These are phyloP conservation scores for Leccinum sublutescens DNA, from an alignment of 768 basidiomycete species.

Conservation along the genomic window DNA sequence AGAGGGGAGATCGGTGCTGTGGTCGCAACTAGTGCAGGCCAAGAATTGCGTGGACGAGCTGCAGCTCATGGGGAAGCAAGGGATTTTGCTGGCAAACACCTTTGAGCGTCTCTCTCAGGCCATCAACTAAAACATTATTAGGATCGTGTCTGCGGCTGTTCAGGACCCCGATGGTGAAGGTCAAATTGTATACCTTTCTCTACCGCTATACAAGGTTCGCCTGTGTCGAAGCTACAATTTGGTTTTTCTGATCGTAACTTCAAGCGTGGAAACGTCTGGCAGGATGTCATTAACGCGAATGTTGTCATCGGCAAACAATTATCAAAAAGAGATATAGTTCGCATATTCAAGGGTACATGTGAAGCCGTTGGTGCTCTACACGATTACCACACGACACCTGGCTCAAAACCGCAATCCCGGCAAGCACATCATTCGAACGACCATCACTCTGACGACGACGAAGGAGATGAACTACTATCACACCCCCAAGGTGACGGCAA, in stretches of 20 bases:
- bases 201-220: constrained; percentile 84
- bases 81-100: too few relatives aligned
- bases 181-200: constrained; percentile 93
- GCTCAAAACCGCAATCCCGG: constrained; percentile 23
- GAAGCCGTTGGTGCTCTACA: constrained; percentile 95
- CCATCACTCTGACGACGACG: constrained; percentile 47
- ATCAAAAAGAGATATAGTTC: constrained; percentile 84
- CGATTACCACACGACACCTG: constrained; percentile 60
- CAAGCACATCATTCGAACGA: constrained; percentile 15
- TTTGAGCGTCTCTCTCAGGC: background rate
- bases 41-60: too few relatives aligned
- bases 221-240: background rate
- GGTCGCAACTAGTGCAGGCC: too few relatives aligned
- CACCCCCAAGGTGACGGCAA: constrained; percentile 67
- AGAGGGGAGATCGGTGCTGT: too few relatives aligned
- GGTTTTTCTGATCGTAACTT: constrained; percentile 1
- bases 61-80: too few relatives aligned
- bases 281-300: constrained; percentile 90
- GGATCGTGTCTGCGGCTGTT: constrained; percentile 83
- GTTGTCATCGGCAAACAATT: constrained; percentile 79
- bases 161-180: constrained; percentile 93
- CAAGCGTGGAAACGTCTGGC: constrained; percentile 81
- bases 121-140: constrained; percentile 27
- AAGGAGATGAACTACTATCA: constrained; percentile 70
- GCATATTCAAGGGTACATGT: constrained; percentile 92